Conservation (phyloP, 176 grass and related monocot species). For the Oryza glaberrima region DNA sequence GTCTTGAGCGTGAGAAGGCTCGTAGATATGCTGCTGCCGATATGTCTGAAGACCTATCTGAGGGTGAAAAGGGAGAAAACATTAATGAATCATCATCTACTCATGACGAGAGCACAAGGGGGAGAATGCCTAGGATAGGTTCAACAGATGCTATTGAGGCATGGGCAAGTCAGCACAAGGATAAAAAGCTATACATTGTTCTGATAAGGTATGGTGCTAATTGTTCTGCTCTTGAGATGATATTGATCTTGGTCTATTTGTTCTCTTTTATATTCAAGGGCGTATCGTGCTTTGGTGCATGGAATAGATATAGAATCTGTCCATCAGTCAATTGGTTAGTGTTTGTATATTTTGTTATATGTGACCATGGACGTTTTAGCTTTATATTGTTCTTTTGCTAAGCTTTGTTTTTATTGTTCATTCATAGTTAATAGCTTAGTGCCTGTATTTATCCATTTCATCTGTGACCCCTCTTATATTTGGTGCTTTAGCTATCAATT, state of each 20-base stretch:
- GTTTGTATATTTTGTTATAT: constrained; percentile 9
- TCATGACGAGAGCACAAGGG: constrained; percentile 53
- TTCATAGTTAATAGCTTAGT: constrained; percentile 1
- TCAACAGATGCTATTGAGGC: constrained; percentile 58
- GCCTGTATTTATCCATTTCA: constrained; percentile 1
- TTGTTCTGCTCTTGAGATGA: background rate
- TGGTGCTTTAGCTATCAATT: background rate
- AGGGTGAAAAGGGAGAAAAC: constrained; percentile 63
- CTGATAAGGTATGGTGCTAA: constrained; percentile 62
- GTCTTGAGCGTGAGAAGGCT: constrained; percentile 63
- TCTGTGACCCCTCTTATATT: background rate
- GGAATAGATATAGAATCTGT: background rate
- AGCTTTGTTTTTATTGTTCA: background rate
- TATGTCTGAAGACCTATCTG: constrained; percentile 73
- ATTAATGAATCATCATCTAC: constrained; percentile 52
- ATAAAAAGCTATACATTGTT: constrained; percentile 84
- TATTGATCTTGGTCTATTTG: background rate
- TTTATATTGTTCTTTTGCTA: background rate
- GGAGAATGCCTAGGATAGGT: constrained; percentile 55
- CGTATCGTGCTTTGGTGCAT: background rate
- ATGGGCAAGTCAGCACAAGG: constrained; percentile 77
- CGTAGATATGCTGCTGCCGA: constrained; percentile 52
- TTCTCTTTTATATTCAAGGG: background rate
- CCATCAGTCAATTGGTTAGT: background rate
- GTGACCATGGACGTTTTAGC: background rate